Evolutionary conservation across 768 basidiomycete genomes (phyloP).

Genomic region (Hericium coralloides): DNA sequence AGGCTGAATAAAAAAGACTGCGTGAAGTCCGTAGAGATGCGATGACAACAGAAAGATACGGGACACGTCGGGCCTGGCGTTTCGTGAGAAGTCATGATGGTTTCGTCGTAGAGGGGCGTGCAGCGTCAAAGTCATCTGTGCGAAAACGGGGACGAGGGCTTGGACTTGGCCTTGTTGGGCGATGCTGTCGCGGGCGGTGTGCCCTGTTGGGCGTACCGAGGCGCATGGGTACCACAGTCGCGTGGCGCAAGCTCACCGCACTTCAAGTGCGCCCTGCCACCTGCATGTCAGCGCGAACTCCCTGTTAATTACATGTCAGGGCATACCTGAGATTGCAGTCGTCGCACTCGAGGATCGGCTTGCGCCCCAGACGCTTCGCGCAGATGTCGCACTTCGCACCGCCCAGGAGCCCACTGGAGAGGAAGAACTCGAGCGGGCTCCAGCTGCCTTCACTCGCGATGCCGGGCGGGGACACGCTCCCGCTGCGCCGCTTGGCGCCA

Average conservation of each 20-base stretch:
- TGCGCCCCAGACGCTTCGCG: constrained; percentile 75
- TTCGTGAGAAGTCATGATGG: too few relatives aligned
- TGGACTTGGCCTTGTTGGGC: constrained; percentile 1
- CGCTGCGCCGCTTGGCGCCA: constrained; percentile 46
- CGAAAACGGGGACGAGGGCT: constrained; percentile 5
- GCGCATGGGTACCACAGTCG: constrained; percentile 61
- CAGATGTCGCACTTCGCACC: constrained; percentile 78
- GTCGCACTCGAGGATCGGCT: constrained; percentile 79
- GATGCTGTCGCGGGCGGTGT: background rate
- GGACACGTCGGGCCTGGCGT: background rate
- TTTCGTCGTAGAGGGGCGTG: background rate
- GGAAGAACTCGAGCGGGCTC: constrained; percentile 75
- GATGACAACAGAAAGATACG: background rate
- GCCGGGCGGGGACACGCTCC: constrained; percentile 26
- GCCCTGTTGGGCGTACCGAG: background rate
- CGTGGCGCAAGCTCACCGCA: constrained; percentile 77
- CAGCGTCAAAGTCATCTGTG: background rate
- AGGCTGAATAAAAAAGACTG: background rate
- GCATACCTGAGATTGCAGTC: constrained; percentile 66
- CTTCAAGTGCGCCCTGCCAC: constrained; percentile 67
- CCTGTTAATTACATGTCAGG: constrained; percentile 20
- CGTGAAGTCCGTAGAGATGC: background rate
- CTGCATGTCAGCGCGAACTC: background rate
- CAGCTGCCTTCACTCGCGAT: constrained; percentile 34
- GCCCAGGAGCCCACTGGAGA: constrained; percentile 57